These are phyloP conservation scores for Panicum hallii DNA, from an alignment of 202 grass and related monocot species.

Conservation along the genomic window DNA sequence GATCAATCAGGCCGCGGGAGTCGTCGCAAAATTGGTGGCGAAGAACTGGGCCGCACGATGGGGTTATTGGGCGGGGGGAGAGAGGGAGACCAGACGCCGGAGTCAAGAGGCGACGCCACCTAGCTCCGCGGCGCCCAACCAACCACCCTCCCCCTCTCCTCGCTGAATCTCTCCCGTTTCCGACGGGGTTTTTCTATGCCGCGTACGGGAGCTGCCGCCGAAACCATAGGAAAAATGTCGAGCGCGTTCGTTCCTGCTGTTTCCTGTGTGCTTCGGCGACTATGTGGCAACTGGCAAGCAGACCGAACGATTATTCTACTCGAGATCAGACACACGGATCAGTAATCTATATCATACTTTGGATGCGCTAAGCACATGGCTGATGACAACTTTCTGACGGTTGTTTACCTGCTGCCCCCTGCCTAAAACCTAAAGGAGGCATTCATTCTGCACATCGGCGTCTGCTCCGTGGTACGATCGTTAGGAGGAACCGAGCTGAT, in stretches of 20 bases:
- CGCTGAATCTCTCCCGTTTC: not conserved
- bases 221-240: not conserved
- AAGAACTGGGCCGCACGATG: slow-evolving; percentile 48
- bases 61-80: not conserved
- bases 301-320: slow-evolving; percentile 1
- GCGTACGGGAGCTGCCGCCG: slow-evolving; percentile 10
- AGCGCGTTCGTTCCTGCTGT: not conserved
- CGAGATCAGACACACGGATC: too few relatives aligned
- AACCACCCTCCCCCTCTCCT: not conserved
- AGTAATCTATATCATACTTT: not conserved
- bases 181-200: not conserved
- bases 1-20: slow-evolving; percentile 35
- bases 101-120: not conserved
- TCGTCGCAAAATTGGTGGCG: slow-evolving; percentile 45
- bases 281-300: not conserved
- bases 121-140: not conserved
- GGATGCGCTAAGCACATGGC: slow-evolving; percentile 47
- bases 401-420: slow-evolving; percentile 14
- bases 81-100: not conserved
- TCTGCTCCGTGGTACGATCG: not conserved
- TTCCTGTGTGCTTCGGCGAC: slow-evolving; percentile 29
- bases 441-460: slow-evolving; percentile 34
- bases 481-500: slow-evolving; percentile 19
- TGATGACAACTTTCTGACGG: slow-evolving; percentile 28
- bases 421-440: slow-evolving; percentile 21